Base-by-base conservation (phyloP, 441 rosid species). In the Sinapis alba region DNA sequence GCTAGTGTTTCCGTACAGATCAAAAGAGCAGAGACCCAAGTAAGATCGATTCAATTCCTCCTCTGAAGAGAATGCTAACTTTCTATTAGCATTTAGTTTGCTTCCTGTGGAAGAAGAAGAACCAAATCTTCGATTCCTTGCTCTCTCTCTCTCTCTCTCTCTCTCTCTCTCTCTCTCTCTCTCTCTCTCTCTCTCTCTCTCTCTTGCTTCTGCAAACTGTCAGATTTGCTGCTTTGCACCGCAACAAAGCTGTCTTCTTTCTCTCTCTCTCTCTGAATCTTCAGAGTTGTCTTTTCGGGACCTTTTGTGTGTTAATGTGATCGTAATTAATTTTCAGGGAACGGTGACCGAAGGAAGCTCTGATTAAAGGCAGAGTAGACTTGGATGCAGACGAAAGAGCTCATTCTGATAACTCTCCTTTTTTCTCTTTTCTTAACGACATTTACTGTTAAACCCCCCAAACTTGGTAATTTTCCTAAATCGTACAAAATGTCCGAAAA, bases 141-240 rank as follows among this genome's bases (percentile, higher is more conserved):
- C 81, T 20, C 54, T 59, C 70, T 74, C n/a, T 62, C 18, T 43
- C 1, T 32, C 0, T 7, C 1, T 32, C 0, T 7, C 81, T 20
- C 54, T 59, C 70, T 74, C n/a, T 62, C 18, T 43, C 1, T 32
- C 0, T 7, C 81, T 20, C 54, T 59, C 70, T 74, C n/a, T 62
- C 18, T 43, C 1, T 32, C 0, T 7, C 81, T 20, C 54, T 59
- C 70, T 74, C n/a, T 62, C 18, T 43, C 1, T 32, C 0, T 7
- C n/a, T 30, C 26, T 23, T 54, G 61, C 30, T 61, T 4, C 74
- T 73, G 60, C n/a, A 27, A 23, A 12, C 62, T 60, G 81, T 88
- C 80, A 79, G 88, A 82, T 87, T 84, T 84, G 85, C 91, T 80
- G 84, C 86, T 84, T 82, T 74, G 79, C 84, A 81, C 81, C 79